Evolutionary conservation across 495 filamentous ascomycete species (phyloP), one percentile per base, ranked within the genome.

Genomic region (Penicillium egyptiacum): DNA sequence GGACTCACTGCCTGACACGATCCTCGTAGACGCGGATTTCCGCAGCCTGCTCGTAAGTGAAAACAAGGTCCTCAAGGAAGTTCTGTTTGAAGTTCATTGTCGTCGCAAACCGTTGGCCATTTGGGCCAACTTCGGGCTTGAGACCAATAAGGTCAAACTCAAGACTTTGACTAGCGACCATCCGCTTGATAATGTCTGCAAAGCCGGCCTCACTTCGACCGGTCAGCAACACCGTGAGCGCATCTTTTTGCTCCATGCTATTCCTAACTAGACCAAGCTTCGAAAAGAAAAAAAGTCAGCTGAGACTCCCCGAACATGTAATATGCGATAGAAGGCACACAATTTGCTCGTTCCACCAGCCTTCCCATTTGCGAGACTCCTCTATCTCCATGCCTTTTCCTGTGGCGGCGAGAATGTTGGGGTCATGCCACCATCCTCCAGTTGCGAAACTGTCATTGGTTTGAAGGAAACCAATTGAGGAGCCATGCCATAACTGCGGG

Each of bases 381-480:
- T 98, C 94, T 30, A 83, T 80, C 41, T 91, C 91, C 5, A 88
- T 66, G 3, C 95, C 94, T 57, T 90, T 84, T 20, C 94, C 94
- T 3, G 91, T 96, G 4, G 92, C 87, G 22, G 87, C 83, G 17
- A 99, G 85, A 53, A 99, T 88, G 39, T 84, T 83, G 22, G 86
- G 76, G 66, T 98, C 91, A 71, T 99, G 94, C 94, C 94, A 99
- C 94, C 94, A 99, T 31, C 95, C 93, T 53, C 94, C 94, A 59
- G 87, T 88, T 28, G 85, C 75, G 53, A 99, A 92, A 49, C 80
- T 78, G 53, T 94, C 86, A 54, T 86, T 86, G 23, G 81, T 81
- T 58, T 89, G 83, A 7, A 99, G 78, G 50, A 86, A 81, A 7
- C 88, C 88, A 33, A 94, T 83, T 0, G 90, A 94, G 8, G 76